These are phyloP conservation scores for Arthrobotrys sinensis DNA, from an alignment of 2,329 filamentous ascomycete genomes.

Conservation along the genomic window DNA sequence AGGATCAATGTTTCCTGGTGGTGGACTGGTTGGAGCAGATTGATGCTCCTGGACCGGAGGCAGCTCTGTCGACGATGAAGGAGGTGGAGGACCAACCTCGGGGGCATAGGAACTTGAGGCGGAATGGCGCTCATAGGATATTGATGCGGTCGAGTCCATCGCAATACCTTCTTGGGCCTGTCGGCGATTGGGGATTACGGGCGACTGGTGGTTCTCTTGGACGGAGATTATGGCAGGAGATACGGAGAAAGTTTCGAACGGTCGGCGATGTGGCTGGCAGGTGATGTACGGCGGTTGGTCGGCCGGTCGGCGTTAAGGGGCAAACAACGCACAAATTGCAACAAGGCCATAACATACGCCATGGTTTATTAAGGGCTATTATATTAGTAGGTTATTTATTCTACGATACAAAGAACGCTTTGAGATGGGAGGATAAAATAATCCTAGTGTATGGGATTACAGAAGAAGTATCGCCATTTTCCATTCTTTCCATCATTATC, in stretches of 20 bases:
- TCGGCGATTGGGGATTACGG: slow-evolving; percentile 24
- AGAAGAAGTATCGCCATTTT: no score
- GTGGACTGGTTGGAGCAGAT: slow-evolving; percentile 34
- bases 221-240: slow-evolving; percentile 54
- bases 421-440: no score
- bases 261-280: slow-evolving; percentile 31
- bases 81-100: background rate
- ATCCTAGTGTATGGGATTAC: no score
- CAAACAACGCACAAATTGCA: slow-evolving; percentile 31
- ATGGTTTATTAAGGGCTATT: no score
- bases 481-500: no score
- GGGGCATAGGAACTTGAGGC: slow-evolving; percentile 6
- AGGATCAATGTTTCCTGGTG: slow-evolving; percentile 46
- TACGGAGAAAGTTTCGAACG: slow-evolving; percentile 4
- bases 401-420: no score
- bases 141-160: slow-evolving; percentile 33
- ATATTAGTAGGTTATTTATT: background rate
- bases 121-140: slow-evolving; percentile 34
- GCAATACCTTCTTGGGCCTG: slow-evolving; percentile 13
- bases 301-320: slow-evolving; percentile 38
- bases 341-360: no score
- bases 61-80: background rate
- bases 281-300: background rate
- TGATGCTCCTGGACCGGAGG: slow-evolving; percentile 13
- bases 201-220: slow-evolving; percentile 21